Evolutionary conservation across 768 basidiomycete species (phyloP).

Genomic region (Cyathus striatus): DNA sequence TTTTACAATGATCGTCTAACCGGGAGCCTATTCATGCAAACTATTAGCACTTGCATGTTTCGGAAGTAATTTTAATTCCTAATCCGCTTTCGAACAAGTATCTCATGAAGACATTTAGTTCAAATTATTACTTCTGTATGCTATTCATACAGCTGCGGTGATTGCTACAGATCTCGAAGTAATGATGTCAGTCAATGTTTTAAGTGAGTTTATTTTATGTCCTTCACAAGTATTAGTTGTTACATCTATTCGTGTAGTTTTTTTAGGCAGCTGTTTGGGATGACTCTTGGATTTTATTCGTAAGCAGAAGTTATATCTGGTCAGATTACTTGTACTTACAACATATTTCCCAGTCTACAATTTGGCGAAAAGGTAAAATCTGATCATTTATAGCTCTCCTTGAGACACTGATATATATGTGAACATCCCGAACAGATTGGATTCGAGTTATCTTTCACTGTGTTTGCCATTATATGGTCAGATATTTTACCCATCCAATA

Average conservation of each 20-base stretch:
- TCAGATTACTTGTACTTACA: background rate
- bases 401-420: background rate
- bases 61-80: slow-evolving; percentile 23
- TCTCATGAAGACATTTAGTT: too few species aligned
- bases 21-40: too few species aligned
- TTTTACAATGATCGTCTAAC: background rate
- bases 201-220: slow-evolving; percentile 18
- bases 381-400: too few species aligned
- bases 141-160: slow-evolving; percentile 34
- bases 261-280: slow-evolving; percentile 29
- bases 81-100: too few species aligned
- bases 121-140: slow-evolving; percentile 31
- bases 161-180: slow-evolving; percentile 29
- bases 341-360: slow-evolving; percentile 19
- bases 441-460: slow-evolving; percentile 30
- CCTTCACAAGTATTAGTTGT: background rate
- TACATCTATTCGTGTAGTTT: slow-evolving; percentile 16
- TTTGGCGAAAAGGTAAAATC: slow-evolving; percentile 29
- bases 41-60: slow-evolving; percentile 31
- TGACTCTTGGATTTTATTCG: slow-evolving; percentile 34
- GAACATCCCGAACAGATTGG: slow-evolving; percentile 23
- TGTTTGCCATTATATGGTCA: slow-evolving; percentile 29
- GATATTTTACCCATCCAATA: background rate
- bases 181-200: slow-evolving; percentile 35
- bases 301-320: slow-evolving; percentile 8